Percentiles rank a stretch among this genome's conserved stretches.
phyloP scores from a whole-genome alignment of 2,329 filamentous ascomycete species.

The Sarocladium kiliense region DNA sequence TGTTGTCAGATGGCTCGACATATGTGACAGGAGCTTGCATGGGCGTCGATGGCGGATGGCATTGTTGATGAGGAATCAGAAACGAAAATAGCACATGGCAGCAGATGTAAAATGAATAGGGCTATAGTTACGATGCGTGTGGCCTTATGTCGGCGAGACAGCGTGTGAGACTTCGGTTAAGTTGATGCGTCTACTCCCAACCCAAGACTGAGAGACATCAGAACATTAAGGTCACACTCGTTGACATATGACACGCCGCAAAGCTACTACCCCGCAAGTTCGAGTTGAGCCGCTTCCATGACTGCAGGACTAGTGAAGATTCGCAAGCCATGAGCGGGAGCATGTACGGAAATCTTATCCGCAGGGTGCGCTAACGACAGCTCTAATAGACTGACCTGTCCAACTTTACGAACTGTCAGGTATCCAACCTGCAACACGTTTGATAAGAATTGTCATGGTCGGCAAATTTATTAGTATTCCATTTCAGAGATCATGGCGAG shows the following conservation, averaged over 20 bases:
- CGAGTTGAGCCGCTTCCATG: background rate
- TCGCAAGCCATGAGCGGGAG: background rate
- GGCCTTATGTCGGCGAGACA: too few relatives aligned
- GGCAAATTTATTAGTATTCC: too few relatives aligned
- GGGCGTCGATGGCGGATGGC: constrained; percentile 5
- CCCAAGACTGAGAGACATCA: too few relatives aligned
- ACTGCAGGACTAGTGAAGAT: too few relatives aligned
- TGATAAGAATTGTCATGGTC: too few relatives aligned
- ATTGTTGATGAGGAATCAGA: background rate
- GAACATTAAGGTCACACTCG: too few relatives aligned
- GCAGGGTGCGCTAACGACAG: background rate
- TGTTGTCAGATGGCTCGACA: background rate
- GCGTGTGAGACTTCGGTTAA: too few relatives aligned
- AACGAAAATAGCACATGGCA: too few relatives aligned
- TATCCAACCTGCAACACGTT: too few relatives aligned
- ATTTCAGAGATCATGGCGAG: background rate
- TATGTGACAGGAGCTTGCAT: constrained; percentile 2
- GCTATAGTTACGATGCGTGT: too few relatives aligned
- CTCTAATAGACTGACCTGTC: background rate
- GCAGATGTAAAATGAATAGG: too few relatives aligned
- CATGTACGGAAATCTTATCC: constrained; percentile 2
- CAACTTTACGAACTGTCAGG: background rate
- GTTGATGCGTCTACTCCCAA: too few relatives aligned
- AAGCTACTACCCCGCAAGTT: background rate
- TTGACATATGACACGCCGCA: background rate